Evolutionary conservation across 129 eudicot species (phyloP), one percentile per base, ranked within the genome.

Genomic region (Centella asiatica): DNA sequence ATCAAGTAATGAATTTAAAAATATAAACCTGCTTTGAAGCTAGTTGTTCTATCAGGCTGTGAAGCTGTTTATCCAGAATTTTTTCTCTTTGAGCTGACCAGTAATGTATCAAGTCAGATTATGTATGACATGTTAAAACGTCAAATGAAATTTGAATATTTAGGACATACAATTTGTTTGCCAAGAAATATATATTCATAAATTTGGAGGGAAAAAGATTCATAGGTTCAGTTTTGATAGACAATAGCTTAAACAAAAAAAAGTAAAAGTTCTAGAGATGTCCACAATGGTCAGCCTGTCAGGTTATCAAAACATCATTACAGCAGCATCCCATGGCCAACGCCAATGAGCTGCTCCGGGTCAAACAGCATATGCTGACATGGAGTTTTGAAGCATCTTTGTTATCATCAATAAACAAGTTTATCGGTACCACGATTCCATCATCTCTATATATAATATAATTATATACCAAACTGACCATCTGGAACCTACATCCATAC

Each of bases 31-130:
- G 90, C 71, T 89, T 89, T 33, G 84, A 66, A 50, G 85, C 90
- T 62, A 89, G 78, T 78, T 89, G 95, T 66, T 85, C 90, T 63
- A 89, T 75, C 61, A 82, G 73, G 69, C 95, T 83, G 73, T 89
- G 95, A 65, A 89, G 95, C 66, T 89, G 97, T 68, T 80, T 89
- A 69, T 90, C 95, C 81, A 86, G 61, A 62, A 80, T 66, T 57
- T 90, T 90, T 74, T 83, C 97, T 71, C 93, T 72, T 62, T 90
- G 95, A 70, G 84, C 93, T 85, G 93, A 60, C 71, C 55, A 58
- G 47, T 34, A 27, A 19, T 58, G 29, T 47, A 58, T n/a, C 46
- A 36, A 34, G 64, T 58, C 0, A 58, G 17, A 32, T 4, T 32
- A 36, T 20, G n/a, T 6, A 18, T 42, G 1, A 17, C 22, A 19